Base-by-base conservation (phyloP, 805 yeast species). In the Komagataella ulmi region DNA sequence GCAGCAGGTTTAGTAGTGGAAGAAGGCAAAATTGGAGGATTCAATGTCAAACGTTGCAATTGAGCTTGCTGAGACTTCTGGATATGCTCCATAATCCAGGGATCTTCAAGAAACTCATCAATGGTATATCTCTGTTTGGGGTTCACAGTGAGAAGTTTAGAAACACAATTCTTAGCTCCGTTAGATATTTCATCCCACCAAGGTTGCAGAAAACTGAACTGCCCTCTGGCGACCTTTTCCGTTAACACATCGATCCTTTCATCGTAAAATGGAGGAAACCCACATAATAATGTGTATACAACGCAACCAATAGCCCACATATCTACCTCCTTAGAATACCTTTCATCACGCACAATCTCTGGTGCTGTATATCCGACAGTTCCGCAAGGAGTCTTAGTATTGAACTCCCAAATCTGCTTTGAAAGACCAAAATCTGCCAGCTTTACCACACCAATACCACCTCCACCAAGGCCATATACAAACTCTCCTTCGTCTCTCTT, bases 271-370 rank as follows among this genome's bases (percentile, higher is more conserved):
- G 99, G 99, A 1, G 99, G 99, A 68, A 93, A 93, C 3, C 99
- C 99, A 70, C 98, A 93, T 43, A 93, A 70, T 46, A 93, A 71
- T 0, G 98, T 93, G 63, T 93, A 93, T 52, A 93, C 69, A 0
- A 93, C 97, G 69, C 99, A 93, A 0, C 99, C 99, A 51, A 93
- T 72, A 4, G 97, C 97, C 99, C 99, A 93, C 93, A 93, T 88
- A 65, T 93, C 99, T 44, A 93, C 99, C 56, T 89, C 85, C 70
- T 87, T 88, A 1, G 96, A 86, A 63, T 93, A 93, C 48, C 82
- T 76, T 69, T 90, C 95, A 65, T 93, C 98, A 57, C 85, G 82
- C 45, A 93, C 98, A 58, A 93, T 91, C 66, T 93, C 99, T 0
- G 99, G 99, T 0, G 99, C 99, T 2, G 98, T 91, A 62, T 93